Evolutionary conservation across 805 yeast genomes (phyloP), one percentile per base, ranked within the genome.

Genomic region (Yarrowia deformans): DNA sequence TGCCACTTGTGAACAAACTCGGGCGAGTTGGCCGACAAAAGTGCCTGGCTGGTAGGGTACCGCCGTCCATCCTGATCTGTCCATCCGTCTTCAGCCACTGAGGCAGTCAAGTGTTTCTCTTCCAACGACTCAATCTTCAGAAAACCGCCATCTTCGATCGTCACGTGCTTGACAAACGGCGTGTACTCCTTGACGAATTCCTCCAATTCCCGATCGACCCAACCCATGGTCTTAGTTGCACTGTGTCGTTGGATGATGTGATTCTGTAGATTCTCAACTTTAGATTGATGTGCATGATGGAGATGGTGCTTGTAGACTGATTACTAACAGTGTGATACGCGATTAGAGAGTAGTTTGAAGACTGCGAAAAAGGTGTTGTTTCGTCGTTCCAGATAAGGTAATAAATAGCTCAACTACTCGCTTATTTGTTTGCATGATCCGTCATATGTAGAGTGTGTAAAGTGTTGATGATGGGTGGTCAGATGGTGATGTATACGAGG

Each of bases 21-120:
- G 1, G 66, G 52, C 3, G 66, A 60, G 16, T 60, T 60, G 18
- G 66, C 66, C 3, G 52, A 32, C 52, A 60, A 35, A 10, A 60
- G 42, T 2, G 66, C 66, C 34, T 60, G 66, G 12, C 66, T 45
- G 14, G 66, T 60, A 12, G 66, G 66, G 34, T 60, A 60, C 29
- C 42, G n/a, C 8, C 34, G 42, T 9, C 66, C 66, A 18, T 60
- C 45, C 32, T 60, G 66, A 34, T 60, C 66, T 3, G 35, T 34
- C 66, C 66, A 60, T 35, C 66, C 66, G 19, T 34, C 66, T 19
- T 60, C 52, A 34, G 39, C 37, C 10, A 60, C 66, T 12, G 66
- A 29, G 13, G 66, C 66, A 3, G 66, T 45, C 1, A 60, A 3
- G 16, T 34, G 52, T 8, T 43, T 60, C 1, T 52, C 66, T 8